Base-by-base conservation (phyloP, 768 basidiomycete species). In the Trametes coccinea region DNA sequence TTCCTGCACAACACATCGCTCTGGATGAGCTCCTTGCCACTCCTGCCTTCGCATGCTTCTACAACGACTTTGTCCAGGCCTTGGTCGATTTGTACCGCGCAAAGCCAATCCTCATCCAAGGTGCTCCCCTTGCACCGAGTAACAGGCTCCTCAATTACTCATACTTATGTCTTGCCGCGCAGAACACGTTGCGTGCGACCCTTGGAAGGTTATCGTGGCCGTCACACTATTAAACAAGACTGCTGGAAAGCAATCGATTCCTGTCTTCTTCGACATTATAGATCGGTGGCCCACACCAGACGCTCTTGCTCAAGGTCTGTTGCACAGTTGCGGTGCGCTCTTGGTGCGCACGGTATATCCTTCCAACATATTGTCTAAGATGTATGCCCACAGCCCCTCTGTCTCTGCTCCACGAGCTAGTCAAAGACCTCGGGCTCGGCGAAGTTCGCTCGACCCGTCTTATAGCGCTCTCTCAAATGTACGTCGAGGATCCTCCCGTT, bases 201-300 rank as follows among this genome's bases (percentile, higher is more conserved):
- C 87, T 5, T 91, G 89, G 87, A 88, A 84, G 70, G 71, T 92
- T 39, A 76, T 92, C 6, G 77, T 91, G 17, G 86, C 85, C 1
- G 84, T 83, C 5, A 85, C 81, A 39, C 75, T 92, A 5, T 80
- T 92, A 17, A 92, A 92, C 68, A 86, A 87, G 69, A 90, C 90
- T 0, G 73, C 82, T 0, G 89, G 85, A 13, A 81, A 79, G 66
- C 72, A 78, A 13, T 86, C 88, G 8, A 79, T 89, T 34, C 90
- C 90, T 2, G 76, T 87, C 13, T 89, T 90, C 67, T 83, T 81
- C 79, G 71, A 75, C 22, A 75, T 92, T 30, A 67, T 89, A 14
- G 60, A 71, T 5, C 77, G 72, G 22, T 92, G 87, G 84, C 82
- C 84, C 2, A 85, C 80, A 0, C 81, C 89, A 8, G 74, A 73